A percentile compares a stretch with the other conserved stretches of the same genome.
Evolutionary conservation across 257 asterid species (phyloP).

Genomic region (Anisodus tanguticus): DNA sequence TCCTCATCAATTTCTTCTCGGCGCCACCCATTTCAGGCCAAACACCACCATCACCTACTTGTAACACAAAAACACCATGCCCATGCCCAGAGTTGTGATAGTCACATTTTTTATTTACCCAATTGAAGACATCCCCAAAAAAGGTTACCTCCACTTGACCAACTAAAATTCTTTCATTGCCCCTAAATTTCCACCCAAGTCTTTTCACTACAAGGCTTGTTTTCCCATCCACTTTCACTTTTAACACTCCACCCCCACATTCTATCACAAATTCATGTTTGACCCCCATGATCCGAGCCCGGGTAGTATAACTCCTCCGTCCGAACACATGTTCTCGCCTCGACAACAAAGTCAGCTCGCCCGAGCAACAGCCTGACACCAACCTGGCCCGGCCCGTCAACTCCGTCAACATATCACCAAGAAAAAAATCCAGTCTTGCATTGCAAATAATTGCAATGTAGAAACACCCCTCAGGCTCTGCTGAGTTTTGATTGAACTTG

Average conservation of each 20-base stretch:
- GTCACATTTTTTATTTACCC: constrained; percentile 37
- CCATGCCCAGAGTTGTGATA: constrained; percentile 31
- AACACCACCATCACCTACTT: constrained; percentile 44
- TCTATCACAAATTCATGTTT: constrained; percentile 46
- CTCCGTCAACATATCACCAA: constrained; percentile 40
- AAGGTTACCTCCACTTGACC: constrained; percentile 44
- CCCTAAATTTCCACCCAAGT: constrained; percentile 49
- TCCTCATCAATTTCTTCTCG: constrained; percentile 48
- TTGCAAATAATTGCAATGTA: constrained; percentile 40
- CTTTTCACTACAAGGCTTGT: constrained; percentile 40
- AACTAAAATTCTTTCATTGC: constrained; percentile 44
- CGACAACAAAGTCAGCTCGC: constrained; percentile 34
- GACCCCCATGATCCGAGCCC: constrained; percentile 42
- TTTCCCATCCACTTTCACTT: constrained; percentile 47
- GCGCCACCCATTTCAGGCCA: constrained; percentile 53
- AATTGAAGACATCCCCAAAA: constrained; percentile 51
- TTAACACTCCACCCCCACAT: constrained; percentile 43
- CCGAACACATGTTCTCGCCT: constrained; percentile 50
- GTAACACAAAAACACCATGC: constrained; percentile 47
- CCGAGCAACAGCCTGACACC: constrained; percentile 25
- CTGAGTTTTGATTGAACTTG: constrained; percentile 37
- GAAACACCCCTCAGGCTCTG: constrained; percentile 45
- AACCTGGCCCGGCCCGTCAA: constrained; percentile 32
- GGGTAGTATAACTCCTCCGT: constrained; percentile 34
- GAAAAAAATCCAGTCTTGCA: constrained; percentile 40